Evolutionary conservation across 345 rosid genomes (phyloP).

Genomic region (Geranium rotundifolium): DNA sequence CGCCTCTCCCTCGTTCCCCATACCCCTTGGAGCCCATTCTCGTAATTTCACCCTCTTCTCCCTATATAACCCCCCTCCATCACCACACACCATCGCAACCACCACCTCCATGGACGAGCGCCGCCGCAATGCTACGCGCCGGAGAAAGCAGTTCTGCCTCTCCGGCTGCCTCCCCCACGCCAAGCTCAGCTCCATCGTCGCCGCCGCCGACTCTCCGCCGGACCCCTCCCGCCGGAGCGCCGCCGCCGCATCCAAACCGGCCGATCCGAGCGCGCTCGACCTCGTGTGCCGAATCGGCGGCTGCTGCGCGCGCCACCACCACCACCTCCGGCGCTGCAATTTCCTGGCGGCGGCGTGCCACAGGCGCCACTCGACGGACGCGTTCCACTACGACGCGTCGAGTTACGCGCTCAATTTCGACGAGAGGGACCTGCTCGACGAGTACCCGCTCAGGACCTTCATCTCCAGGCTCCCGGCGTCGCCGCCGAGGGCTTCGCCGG

Average conservation of each 20-base stretch:
- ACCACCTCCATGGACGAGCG: background rate
- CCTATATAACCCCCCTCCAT: background rate
- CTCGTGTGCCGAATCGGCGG: slow-evolving; percentile 17
- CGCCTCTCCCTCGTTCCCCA: background rate
- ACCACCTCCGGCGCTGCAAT: background rate
- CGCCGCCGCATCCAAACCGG: too few species aligned
- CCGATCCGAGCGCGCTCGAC: slow-evolving; percentile 10
- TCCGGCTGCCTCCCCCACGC: background rate
- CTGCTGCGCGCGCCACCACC: background rate
- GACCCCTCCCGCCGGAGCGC: background rate
- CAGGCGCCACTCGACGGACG: slow-evolving; percentile 23
- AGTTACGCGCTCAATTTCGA: slow-evolving; percentile 45
- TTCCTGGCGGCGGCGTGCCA: background rate
- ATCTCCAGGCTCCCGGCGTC: slow-evolving; percentile 9
- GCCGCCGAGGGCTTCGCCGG: background rate
- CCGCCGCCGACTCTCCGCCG: background rate
- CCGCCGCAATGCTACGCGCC: background rate
- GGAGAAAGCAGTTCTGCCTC: background rate
- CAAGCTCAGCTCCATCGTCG: background rate
- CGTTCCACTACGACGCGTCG: slow-evolving; percentile 26
- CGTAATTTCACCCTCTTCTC: background rate
- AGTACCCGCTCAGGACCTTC: slow-evolving; percentile 7
- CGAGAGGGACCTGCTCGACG: slow-evolving; percentile 9
- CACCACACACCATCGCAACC: background rate
- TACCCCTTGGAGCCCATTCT: background rate